Evolutionary conservation across 75 land plant species (phyloP).

Genomic region (Selaginella moellendorffii): DNA sequence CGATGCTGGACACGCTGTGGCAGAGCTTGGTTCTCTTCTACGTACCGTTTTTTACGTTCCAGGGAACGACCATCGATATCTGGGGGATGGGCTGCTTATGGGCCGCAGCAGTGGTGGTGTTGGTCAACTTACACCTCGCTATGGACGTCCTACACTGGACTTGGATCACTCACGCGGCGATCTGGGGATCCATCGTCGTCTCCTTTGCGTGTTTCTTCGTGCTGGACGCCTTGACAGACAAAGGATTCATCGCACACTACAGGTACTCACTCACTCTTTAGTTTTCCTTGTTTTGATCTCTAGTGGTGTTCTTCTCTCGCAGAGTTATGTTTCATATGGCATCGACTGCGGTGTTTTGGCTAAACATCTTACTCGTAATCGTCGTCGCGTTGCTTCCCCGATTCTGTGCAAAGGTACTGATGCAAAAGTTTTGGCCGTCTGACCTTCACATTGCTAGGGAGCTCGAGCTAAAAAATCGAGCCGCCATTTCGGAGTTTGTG

Average conservation of each 20-base stretch:
- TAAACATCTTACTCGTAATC: neutral
- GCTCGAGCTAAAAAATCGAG: neutral
- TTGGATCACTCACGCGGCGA: slow-evolving; percentile 42
- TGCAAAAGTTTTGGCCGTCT: neutral
- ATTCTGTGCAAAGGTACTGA: neutral
- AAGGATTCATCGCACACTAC: slow-evolving; percentile 35
- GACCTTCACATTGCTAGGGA: neutral
- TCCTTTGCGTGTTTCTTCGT: slow-evolving; percentile 46
- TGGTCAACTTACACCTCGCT: slow-evolving; percentile 68
- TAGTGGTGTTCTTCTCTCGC: neutral
- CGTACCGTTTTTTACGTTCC: slow-evolving; percentile 39
- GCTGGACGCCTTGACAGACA: slow-evolving; percentile 37
- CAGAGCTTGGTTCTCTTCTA: slow-evolving; percentile 77
- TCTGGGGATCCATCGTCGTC: slow-evolving; percentile 61
- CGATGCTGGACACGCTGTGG: slow-evolving; percentile 78
- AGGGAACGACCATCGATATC: slow-evolving; percentile 39
- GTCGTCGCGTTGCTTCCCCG: neutral
- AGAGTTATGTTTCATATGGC: neutral
- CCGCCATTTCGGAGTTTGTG: neutral
- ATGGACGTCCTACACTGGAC: slow-evolving; percentile 64
- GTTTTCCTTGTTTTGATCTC: neutral
- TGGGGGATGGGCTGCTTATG: slow-evolving; percentile 75
- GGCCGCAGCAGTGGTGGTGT: slow-evolving; percentile 65
- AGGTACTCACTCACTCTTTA: slow-evolving; percentile 25
- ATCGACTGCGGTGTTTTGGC: neutral